Evolutionary conservation across 106 monocot species (phyloP).

Genomic region (Dendrobium officinale): DNA sequence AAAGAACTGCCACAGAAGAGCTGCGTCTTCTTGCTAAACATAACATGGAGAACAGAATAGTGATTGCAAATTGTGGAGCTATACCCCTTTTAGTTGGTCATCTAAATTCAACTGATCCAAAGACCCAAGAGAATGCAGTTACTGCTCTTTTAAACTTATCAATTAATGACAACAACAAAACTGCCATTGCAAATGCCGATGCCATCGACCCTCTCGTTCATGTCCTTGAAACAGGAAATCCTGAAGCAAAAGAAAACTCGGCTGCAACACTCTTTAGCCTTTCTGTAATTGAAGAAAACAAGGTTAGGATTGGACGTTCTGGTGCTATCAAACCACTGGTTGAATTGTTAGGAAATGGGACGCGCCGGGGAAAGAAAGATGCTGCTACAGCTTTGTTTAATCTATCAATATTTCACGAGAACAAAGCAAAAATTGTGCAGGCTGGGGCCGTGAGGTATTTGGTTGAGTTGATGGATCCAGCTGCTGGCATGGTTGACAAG

Average conservation of each 20-base stretch:
- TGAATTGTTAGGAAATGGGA: constrained; percentile 68
- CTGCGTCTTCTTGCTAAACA: constrained; percentile 64
- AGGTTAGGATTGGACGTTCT: constrained; percentile 78
- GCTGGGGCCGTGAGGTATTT: constrained; percentile 87
- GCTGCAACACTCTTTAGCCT: constrained; percentile 92
- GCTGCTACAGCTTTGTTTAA: constrained; percentile 95
- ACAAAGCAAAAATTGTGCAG: constrained; percentile 80
- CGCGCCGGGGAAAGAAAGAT: constrained; percentile 84
- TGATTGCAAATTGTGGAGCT: constrained; percentile 73
- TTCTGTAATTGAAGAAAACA: constrained; percentile 88
- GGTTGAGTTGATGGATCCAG: constrained; percentile 93
- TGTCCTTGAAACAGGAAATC: constrained; percentile 73
- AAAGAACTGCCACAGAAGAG: constrained; percentile 56
- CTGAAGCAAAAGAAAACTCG: constrained; percentile 89
- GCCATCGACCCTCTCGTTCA: constrained; percentile 82
- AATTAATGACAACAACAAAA: constrained; percentile 91
- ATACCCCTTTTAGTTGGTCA: constrained; percentile 57
- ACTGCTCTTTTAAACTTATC: constrained; percentile 85
- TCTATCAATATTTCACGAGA: constrained; percentile 87
- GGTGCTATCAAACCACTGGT: constrained; percentile 79
- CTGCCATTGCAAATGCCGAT: constrained; percentile 69
- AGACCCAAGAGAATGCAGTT: constrained; percentile 83
- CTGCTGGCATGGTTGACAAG: constrained; percentile 96
- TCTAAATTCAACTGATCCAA: constrained; percentile 54
- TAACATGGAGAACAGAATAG: constrained; percentile 78